Conservation (phyloP, 108 stramenopile genomes). For the Cyclotella choctawhatcheeana region DNA sequence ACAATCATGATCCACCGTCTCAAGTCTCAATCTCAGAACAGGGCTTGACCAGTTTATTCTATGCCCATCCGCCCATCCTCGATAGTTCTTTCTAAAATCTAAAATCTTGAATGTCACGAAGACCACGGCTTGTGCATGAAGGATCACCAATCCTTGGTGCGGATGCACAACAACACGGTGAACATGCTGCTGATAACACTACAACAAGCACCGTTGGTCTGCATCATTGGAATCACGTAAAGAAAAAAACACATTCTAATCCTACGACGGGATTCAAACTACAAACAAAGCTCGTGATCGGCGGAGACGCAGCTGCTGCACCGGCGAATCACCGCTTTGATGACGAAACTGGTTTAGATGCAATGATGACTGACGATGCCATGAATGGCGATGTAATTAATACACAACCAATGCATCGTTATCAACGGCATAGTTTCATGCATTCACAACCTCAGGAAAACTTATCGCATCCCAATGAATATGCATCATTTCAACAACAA, state of each 20-base stretch:
- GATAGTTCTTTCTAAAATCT: too few relatives aligned
- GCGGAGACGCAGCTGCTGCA: not conserved
- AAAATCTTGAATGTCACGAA: conserved; percentile 27
- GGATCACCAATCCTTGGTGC: conserved; percentile 53
- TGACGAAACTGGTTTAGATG: conserved; percentile 19
- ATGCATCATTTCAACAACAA: conserved; percentile 1
- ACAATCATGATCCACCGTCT: too few relatives aligned
- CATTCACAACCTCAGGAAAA: not conserved
- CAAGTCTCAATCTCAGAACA: too few relatives aligned
- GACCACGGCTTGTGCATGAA: conserved; percentile 62
- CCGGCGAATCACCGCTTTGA: not conserved
- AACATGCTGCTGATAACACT: not conserved
- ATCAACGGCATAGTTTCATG: not conserved
- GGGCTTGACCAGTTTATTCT: too few relatives aligned
- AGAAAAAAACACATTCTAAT: too few relatives aligned
- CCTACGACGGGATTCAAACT: conserved; percentile 24
- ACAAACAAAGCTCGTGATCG: conserved; percentile 33
- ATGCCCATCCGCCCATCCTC: too few relatives aligned
- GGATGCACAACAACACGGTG: not conserved
- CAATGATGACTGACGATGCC: conserved; percentile 20
- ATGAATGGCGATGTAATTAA: conserved; percentile 9
- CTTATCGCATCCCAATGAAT: not conserved
- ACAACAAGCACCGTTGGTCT: not conserved
- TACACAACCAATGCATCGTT: conserved; percentile 7
- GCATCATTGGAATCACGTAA: not conserved